A percentile compares a stretch with the other conserved stretches of the same genome.
These are phyloP conservation scores for Phytophthora sp. DNA, from an alignment of 352 stramenopile species.

Conservation along the genomic window DNA sequence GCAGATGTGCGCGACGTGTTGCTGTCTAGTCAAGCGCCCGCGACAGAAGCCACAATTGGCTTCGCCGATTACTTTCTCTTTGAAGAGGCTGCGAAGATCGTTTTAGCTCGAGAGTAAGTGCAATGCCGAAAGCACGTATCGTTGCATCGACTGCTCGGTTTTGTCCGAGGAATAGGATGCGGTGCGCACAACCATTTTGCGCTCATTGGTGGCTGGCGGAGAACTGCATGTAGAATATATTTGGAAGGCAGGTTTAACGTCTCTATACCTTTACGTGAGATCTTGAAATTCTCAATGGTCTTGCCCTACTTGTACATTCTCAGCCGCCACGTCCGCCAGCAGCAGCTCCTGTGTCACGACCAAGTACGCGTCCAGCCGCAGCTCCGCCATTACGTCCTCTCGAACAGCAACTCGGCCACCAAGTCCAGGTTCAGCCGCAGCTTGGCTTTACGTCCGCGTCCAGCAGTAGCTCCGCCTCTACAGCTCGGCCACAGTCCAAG, in stretches of 20 bases:
- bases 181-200: neutral
- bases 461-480: no score
- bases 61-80: conserved; percentile 17
- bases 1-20: conserved; percentile 5
- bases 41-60: conserved; percentile 6
- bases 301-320: no score
- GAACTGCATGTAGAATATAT: neutral
- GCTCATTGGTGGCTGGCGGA: neutral
- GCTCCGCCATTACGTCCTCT: no score
- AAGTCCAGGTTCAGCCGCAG: no score
- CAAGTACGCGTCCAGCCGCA: no score
- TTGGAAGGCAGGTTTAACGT: neutral
- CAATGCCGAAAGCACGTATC: conserved; percentile 1
- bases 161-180: neutral
- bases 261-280: neutral
- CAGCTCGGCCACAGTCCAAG: no score
- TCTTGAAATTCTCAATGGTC: no score
- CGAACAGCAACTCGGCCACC: no score
- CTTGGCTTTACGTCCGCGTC: no score
- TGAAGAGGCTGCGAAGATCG: conserved; percentile 4
- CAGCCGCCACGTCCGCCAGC: no score
- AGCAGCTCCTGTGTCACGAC: no score
- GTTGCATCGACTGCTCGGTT: neutral
- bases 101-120: conserved; percentile 4
- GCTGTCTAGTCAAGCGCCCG: neutral